These are phyloP conservation scores for Daldinia concentrica DNA, from an alignment of 495 filamentous ascomycete genomes.

Conservation along the genomic window DNA sequence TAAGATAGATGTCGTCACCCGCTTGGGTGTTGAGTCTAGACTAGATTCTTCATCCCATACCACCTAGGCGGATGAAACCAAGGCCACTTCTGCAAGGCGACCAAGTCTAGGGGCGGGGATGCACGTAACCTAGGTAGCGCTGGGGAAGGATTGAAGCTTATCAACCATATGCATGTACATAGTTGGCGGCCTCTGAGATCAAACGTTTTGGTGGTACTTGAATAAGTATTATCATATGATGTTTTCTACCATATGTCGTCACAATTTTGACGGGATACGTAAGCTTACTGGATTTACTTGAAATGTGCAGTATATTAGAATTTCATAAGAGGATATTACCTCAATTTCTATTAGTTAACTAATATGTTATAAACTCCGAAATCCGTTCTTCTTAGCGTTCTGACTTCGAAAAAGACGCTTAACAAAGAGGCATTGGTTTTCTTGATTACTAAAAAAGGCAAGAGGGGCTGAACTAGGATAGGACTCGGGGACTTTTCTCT, in stretches of 20 bases:
- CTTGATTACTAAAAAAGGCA: conserved; percentile 27
- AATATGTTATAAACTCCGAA: neutral
- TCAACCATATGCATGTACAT: conserved; percentile 18
- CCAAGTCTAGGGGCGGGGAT: conserved; percentile 14
- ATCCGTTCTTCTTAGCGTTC: neutral
- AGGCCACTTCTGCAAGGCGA: conserved; percentile 14
- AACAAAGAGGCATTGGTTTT: neutral
- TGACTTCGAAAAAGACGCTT: neutral
- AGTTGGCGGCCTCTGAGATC: conserved; percentile 17
- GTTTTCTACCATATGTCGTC: conserved; percentile 14
- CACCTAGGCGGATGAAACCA: conserved; percentile 29
- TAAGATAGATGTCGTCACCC: conserved; percentile 7
- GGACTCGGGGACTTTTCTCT: conserved; percentile 18
- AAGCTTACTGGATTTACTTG: conserved; percentile 16
- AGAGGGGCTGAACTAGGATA: conserved; percentile 24
- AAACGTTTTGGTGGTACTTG: neutral
- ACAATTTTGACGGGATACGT: conserved; percentile 6
- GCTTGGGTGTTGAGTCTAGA: conserved; percentile 18
- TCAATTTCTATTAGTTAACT: neutral
- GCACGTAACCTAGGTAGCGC: conserved; percentile 18
- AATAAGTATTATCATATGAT: conserved; percentile 25
- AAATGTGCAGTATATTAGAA: neutral
- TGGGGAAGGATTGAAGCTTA: conserved; percentile 31
- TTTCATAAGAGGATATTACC: neutral
- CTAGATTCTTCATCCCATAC: conserved; percentile 1